Conservation (phyloP, 345 rosid species). For the Geranium rotundifolium region DNA sequence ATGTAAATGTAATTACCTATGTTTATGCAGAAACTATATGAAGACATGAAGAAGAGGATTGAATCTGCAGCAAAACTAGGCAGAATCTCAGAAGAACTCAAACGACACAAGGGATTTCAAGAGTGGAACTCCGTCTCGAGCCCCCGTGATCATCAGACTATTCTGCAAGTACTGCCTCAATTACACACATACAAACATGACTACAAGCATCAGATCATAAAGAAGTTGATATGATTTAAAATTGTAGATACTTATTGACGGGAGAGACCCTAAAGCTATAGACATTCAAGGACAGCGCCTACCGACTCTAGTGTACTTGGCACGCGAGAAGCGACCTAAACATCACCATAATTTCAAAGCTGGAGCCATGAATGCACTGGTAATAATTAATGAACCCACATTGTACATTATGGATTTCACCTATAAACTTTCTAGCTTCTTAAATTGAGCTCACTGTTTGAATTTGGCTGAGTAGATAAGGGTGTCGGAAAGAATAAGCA, state of each 20-base stretch:
- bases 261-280: constrained; percentile 13
- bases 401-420: too few species aligned
- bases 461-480: constrained; percentile 22
- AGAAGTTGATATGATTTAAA: not conserved
- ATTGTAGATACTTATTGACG: constrained; percentile 18
- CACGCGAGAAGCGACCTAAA: constrained; percentile 37
- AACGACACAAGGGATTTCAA: constrained; percentile 22
- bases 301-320: constrained; percentile 35
- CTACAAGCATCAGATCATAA: not conserved
- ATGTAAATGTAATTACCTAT: too few species aligned
- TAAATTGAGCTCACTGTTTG: not conserved
- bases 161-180: constrained; percentile 14
- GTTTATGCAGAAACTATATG: constrained; percentile 10
- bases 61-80: constrained; percentile 13
- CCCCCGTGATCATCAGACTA: constrained; percentile 21
- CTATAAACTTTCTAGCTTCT: not conserved
- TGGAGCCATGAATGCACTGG: constrained; percentile 41
- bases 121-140: constrained; percentile 18
- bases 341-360: constrained; percentile 40
- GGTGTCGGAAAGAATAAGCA: constrained; percentile 38
- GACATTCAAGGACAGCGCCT: constrained; percentile 14
- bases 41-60: constrained; percentile 16
- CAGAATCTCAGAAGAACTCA: constrained; percentile 13
- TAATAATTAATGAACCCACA: constrained; percentile 1
- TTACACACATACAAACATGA: not conserved